Evolutionary conservation across 371 early-diverging fungal genomes (phyloP), one percentile per base, ranked within the genome.

Genomic region (Apophysomyces variabilis): DNA sequence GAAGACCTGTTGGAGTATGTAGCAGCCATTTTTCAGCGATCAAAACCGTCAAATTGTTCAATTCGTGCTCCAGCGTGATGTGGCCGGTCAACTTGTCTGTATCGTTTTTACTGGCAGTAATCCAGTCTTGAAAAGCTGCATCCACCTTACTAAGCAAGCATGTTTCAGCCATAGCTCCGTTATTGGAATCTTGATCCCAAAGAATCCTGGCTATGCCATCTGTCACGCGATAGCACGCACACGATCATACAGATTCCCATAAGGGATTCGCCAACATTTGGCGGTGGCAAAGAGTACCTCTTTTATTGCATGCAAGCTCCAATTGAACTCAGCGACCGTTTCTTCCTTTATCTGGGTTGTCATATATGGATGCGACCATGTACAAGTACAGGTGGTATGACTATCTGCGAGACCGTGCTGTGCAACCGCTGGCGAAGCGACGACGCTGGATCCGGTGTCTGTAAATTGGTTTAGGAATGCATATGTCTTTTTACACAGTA

Each of bases 361-460:
- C 80, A 87, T 78, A 18, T 65, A 67, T 46, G 83, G 84, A 62
- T 90, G 90, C 36, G 85, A 80, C 87, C 87, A 87, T 11, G 87
- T 85, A 58, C 86, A 86, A 37, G 76, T 63, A 45, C 83, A 81
- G 46, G 86, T 70, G 38, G 68, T 69, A 41, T 83, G 80, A 14
- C 85, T 78, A 63, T 79, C 76, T 36, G 74, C 74, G 12, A 83
- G 62, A 38, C 80, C 83, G 61, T 80, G 76, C 43, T 70, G 69
- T 21, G 79, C 83, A 60, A 77, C 80, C 38, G 72, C 76, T 44
- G 83, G 83, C 60, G 63, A 78, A 6, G 77, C 77, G 0, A 66
- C 71, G 21, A 80, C 80, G 61, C 80, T 83, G 57, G 77, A 77
- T 56, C 80, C 83, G 62, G 80, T 83, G 50, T 80, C 50, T 50